Percentiles rank a stretch among this genome's conserved stretches.
Evolutionary conservation across 73 alveolate species (phyloP).

Genomic region (Paraurostyla sp.): DNA sequence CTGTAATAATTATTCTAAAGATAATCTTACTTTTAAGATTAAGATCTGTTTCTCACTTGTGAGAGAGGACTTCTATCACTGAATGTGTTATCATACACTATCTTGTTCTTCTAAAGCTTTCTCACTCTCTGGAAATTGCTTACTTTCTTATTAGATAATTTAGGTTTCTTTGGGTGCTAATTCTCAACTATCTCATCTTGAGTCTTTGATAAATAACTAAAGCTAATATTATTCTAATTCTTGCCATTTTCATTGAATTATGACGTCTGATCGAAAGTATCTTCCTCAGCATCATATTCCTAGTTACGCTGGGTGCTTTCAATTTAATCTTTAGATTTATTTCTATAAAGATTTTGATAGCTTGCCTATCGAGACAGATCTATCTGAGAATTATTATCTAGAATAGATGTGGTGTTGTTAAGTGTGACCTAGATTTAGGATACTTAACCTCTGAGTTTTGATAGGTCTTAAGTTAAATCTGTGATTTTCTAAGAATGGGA

Average conservation of each 20-base stretch:
- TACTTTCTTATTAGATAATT: neutral
- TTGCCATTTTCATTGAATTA: neutral
- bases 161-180: no score
- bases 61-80: neutral
- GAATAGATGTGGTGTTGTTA: no score
- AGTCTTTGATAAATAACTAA: no score
- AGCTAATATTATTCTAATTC: no score
- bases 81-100: no score
- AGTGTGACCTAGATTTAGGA: no score
- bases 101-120: neutral
- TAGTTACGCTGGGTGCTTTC: neutral
- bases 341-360: neutral
- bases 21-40: neutral
- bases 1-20: neutral
- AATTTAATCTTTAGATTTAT: neutral
- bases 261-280: neutral
- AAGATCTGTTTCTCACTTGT: neutral
- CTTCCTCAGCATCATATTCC: neutral
- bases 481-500: no score
- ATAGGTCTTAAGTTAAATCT: no score
- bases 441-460: no score
- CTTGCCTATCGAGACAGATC: no score
- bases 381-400: no score
- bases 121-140: neutral
- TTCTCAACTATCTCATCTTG: no score